Evolutionary conservation across 192 early-diverging fungal species (phyloP), one percentile per base, ranked within the genome.

Genomic region (Phycomyces blakesleeanus): DNA sequence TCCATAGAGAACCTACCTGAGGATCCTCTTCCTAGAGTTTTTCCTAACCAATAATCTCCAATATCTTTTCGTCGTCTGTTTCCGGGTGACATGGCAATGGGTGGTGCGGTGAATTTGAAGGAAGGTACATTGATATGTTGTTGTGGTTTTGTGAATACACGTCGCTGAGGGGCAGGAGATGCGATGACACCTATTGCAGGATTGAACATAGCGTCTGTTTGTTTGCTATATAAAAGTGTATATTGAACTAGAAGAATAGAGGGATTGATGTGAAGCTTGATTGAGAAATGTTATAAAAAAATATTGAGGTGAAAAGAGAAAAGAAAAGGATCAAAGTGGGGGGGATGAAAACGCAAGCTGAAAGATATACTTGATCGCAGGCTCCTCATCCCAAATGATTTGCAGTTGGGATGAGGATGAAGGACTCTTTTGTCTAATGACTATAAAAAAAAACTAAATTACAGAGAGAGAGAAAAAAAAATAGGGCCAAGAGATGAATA

Each of bases 21-120:
- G 39, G 79, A 78, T 18, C 79, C 79, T 64, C 75, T 81, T 26
- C 79, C 79, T 37, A 81, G 47, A 21, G 76, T 78, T 51, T 76
- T 76, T 7, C 76, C 76, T 37, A 81, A 63, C 42, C 70, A 67
- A 34, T 81, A 81, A 27, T 77, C 74, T 7, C 79, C 79, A 26
- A 81, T 69, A 29, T 81, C 66, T 53, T 81, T 74, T 49, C 72
- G 66, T 27, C 72, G 57, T 18, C 66, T 58, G n/a, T 59, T 61
- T 29, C 59, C 55, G 54, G 66, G 44, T 25, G 66, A 61, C 37
- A 61, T 61, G 8, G 59, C 42, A 20, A 59, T 24, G 15, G 66
- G 57, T 5, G 15, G 44, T 14, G 44, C 44, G 14, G 49, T 61
- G n/a, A 61, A 61, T 29, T 25, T 51, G 6, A 26, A 42, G 18